Conservation (phyloP, 805 yeast genomes). For the Lipomyces starkeyi region DNA sequence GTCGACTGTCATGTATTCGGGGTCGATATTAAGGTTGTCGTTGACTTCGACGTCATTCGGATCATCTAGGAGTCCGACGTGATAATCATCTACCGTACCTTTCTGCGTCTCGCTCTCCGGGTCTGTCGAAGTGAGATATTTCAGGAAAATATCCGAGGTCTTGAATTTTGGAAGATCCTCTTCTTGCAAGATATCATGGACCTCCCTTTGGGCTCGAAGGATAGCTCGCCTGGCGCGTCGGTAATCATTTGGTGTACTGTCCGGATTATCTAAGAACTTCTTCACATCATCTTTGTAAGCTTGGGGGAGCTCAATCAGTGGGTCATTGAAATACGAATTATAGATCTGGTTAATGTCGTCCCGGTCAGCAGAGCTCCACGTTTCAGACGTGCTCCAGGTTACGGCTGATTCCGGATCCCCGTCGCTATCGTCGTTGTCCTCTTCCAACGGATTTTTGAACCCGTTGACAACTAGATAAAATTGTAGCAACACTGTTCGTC, state of each 20-base stretch:
- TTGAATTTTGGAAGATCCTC: slow-evolving; percentile 66
- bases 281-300: slow-evolving; percentile 48
- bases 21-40: slow-evolving; percentile 45
- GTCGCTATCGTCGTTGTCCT: slow-evolving; percentile 40
- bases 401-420: slow-evolving; percentile 31
- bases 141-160: slow-evolving; percentile 60
- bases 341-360: slow-evolving; percentile 62
- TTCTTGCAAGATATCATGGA: slow-evolving; percentile 57
- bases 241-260: slow-evolving; percentile 47
- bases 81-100: slow-evolving; percentile 43
- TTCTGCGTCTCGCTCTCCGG: slow-evolving; percentile 27
- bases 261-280: slow-evolving; percentile 44
- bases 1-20: slow-evolving; percentile 37
- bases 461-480: slow-evolving; percentile 72
- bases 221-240: slow-evolving; percentile 63
- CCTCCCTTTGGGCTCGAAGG: slow-evolving; percentile 62
- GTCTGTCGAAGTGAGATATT: slow-evolving; percentile 54
- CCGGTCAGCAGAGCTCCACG: slow-evolving; percentile 48
- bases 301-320: slow-evolving; percentile 32
- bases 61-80: slow-evolving; percentile 41
- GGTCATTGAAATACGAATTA: slow-evolving; percentile 50
- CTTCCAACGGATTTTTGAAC: slow-evolving; percentile 75
- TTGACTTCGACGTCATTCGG: slow-evolving; percentile 46
- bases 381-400: slow-evolving; percentile 19
- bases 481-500: slow-evolving; percentile 56